These are phyloP conservation scores for Diaporthe sp. DNA, from an alignment of 2,329 filamentous ascomycete genomes.

Conservation along the genomic window DNA sequence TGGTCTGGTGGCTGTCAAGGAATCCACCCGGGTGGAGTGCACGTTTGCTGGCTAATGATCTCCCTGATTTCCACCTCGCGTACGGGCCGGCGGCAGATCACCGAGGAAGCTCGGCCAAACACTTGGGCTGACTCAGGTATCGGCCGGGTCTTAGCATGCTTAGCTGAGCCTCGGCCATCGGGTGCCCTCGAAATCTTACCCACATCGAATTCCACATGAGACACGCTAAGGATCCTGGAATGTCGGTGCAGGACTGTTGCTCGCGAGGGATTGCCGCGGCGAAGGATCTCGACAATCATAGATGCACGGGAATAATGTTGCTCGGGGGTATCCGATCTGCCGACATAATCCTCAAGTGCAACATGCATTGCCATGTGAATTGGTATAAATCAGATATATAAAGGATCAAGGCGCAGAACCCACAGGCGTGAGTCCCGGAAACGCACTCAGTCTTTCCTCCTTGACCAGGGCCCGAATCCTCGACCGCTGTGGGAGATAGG, in stretches of 20 bases:
- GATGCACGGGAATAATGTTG: not conserved
- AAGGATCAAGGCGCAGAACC: not conserved
- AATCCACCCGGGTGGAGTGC: not conserved
- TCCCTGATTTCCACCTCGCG: not conserved
- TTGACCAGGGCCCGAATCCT: not conserved
- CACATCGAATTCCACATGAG: slow-evolving; percentile 21
- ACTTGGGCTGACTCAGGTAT: not conserved
- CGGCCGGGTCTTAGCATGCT: not conserved
- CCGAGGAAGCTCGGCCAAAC: not conserved
- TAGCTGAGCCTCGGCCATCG: not conserved
- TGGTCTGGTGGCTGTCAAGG: not conserved
- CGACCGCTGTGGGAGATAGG: not conserved
- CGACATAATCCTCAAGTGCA: not conserved
- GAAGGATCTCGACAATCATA: not conserved
- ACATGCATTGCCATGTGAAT: not conserved
- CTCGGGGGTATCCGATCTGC: not conserved
- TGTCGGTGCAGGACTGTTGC: not conserved
- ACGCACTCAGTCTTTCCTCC: too few species aligned
- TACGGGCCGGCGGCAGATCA: slow-evolving; percentile 15
- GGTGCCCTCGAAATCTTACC: not conserved
- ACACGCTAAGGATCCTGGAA: slow-evolving; percentile 18
- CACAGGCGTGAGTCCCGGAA: too few species aligned
- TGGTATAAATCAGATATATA: not conserved
- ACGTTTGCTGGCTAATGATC: not conserved
- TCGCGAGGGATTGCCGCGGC: not conserved